Conservation (phyloP, 441 rosid species). For the Corymbia calophylla region DNA sequence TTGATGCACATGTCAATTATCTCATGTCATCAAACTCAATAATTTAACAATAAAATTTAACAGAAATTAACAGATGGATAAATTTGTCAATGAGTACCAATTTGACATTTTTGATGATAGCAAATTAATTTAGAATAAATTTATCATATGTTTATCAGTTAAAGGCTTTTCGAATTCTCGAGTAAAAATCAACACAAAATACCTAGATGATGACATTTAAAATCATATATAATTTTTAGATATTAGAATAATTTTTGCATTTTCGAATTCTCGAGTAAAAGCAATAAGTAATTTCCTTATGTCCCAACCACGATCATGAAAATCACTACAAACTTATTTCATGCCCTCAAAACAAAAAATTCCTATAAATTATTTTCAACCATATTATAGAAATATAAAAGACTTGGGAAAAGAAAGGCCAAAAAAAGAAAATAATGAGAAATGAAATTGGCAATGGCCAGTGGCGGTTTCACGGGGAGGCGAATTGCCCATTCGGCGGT, state of each 20-base stretch:
- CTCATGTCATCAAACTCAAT: no score
- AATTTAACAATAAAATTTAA: no score
- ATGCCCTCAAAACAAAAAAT: neutral
- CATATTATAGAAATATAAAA: neutral
- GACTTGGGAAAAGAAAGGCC: neutral
- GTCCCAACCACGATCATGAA: neutral
- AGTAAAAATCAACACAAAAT: neutral
- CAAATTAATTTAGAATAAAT: no score
- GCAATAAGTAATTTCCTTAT: neutral
- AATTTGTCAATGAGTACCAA: no score
- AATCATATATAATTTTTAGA: neutral
- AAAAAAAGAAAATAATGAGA: neutral
- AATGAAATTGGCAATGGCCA: neutral
- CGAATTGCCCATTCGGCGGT: neutral
- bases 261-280: neutral
- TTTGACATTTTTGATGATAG: no score
- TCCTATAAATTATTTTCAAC: neutral
- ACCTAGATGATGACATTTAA: rapidly evolving
- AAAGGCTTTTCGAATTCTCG: no score
- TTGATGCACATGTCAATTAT: no score
- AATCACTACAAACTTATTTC: neutral
- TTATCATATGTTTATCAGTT: no score
- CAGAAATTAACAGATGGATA: no score
- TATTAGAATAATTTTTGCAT: neutral
- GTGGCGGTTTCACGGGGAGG: neutral